Percentiles rank a stretch among this genome's conserved stretches.
Conservation (phyloP, 129 eudicot species). For the Arctium lappa region DNA sequence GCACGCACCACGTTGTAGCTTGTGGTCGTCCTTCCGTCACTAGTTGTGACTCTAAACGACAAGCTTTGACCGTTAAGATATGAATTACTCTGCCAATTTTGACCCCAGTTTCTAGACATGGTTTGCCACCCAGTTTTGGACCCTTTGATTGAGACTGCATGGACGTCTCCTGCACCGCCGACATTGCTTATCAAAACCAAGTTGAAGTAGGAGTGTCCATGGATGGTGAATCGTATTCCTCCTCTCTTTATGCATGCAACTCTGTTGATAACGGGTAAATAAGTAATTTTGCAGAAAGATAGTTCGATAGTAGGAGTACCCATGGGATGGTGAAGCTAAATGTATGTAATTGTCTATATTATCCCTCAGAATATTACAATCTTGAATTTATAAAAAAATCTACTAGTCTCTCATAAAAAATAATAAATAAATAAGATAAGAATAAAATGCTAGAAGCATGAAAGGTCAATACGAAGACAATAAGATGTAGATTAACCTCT, state of each 20-base stretch:
- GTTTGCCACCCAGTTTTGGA: slow-evolving; percentile 44
- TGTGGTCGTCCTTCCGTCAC: slow-evolving; percentile 40
- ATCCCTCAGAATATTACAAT: no score
- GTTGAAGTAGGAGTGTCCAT: slow-evolving; percentile 52
- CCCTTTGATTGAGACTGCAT: slow-evolving; percentile 46
- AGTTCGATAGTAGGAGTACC: neutral
- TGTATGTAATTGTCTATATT: no score
- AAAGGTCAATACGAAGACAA: no score
- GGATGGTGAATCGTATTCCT: slow-evolving; percentile 50
- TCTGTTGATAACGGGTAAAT: slow-evolving; percentile 16
- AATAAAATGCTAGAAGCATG: no score
- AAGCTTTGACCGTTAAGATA: slow-evolving; percentile 46
- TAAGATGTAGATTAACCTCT: no score
- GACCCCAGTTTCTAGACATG: slow-evolving; percentile 59
- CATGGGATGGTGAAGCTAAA: no score
- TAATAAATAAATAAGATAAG: no score
- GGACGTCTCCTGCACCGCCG: slow-evolving; percentile 52
- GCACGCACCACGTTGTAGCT: slow-evolving; percentile 37
- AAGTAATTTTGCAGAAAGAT: neutral
- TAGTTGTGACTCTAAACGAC: slow-evolving; percentile 47
- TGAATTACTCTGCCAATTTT: slow-evolving; percentile 48
- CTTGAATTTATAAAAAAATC: no score
- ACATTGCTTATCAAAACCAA: slow-evolving; percentile 52
- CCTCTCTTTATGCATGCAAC: slow-evolving; percentile 53
- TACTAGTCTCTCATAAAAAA: no score